Evolutionary conservation across 345 rosid species (phyloP), one percentile per base, ranked within the genome.

Genomic region (Cardamine occulta): DNA sequence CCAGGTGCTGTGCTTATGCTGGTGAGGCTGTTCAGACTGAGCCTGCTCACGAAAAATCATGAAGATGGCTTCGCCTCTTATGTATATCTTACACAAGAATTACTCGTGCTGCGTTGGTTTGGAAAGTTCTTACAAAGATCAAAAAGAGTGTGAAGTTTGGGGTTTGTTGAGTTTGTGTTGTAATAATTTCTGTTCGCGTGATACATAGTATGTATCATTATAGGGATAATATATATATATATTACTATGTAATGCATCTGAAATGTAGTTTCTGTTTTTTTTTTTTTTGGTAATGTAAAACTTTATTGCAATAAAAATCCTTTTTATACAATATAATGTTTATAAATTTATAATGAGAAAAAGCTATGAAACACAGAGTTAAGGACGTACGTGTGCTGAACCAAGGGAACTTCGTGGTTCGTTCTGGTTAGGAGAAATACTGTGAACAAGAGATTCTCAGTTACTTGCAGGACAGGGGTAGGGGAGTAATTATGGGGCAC

Each of bases 1-100:
- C 54, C 6, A 69, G 74, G 64, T 69, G 74, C 5, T 69, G 64
- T 69, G 54, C 55, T 56, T 69, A 69, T 69, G 74, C 64, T 42
- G 74, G 74, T 29, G 44, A 56, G 54, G 55, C 64, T 56, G 64
- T 56, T 56, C 64, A 56, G 21, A 37, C 40, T 42, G 55, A 69
- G 40, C 74, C 64, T 7, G 42, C 15, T 69, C 74, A 69, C 42
- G 56, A 69, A 42, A 28, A 29, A 12, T 53, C 63, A 40, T 69
- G 31, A 42, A 56, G 21, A 7, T 47, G 23, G 51, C 4, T 47
- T n/a, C 4, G 23, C 9, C 11, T 45, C 19, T 47, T 37, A 8
- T 47, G 9, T 8, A 7, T 17, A 17, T 17, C 23, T 3, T n/a
- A 47, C 19, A 17, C 14, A 47, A 17, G 23, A 17, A 17, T 7